Evolutionary conservation across 2,329 filamentous ascomycete genomes (phyloP), one percentile per base, ranked within the genome.

Genomic region (Fusarium compactum): DNA sequence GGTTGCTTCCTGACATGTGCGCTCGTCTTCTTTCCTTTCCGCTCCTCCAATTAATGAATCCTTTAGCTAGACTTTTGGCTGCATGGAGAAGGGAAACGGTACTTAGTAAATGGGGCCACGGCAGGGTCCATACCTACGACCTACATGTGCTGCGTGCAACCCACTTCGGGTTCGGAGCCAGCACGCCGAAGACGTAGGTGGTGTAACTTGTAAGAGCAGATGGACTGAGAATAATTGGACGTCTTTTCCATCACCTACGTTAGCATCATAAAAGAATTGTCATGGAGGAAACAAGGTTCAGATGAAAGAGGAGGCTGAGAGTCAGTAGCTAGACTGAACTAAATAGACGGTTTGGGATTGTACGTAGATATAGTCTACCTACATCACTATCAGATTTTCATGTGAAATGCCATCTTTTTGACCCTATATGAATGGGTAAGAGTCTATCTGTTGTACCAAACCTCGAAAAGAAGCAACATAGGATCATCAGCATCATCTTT

Each of bases 1-100:
- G 66, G 14, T 70, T 65, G 62, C 73, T 70, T 72, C 34, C 65
- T 76, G 72, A 73, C 72, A 77, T 75, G 73, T 77, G 75, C 65
- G 68, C 58, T 56, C 45, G 24, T 62, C 56, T 41, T 45, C 38
- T 22, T 27, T 22, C 60, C 54, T 22, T 34, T 25, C 22, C 53
- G 41, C 45, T 51, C 44, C 14, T 22, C 53, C 24, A 48, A 38
- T 56, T 29, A 22, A 64, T 25, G 51, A 57, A 61, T 48, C 48
- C 51, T 32, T 18, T 30, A 44, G 27, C 7, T 44, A 22, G 20
- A 38, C 15, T 22, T 30, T 52, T 52, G 32, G 24, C 38, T 55
- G 24, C 32, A 48, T 54, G 56, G 41, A 59, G 58, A 27, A 67
- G 59, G 62, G 40, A 64, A 70, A 64, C 46, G 52, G 62, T 53